Percentiles rank a stretch among this genome's conserved stretches.
These are phyloP conservation scores for Dionaea muscipula DNA, from an alignment of 179 eudicot genomes.

Conservation along the genomic window DNA sequence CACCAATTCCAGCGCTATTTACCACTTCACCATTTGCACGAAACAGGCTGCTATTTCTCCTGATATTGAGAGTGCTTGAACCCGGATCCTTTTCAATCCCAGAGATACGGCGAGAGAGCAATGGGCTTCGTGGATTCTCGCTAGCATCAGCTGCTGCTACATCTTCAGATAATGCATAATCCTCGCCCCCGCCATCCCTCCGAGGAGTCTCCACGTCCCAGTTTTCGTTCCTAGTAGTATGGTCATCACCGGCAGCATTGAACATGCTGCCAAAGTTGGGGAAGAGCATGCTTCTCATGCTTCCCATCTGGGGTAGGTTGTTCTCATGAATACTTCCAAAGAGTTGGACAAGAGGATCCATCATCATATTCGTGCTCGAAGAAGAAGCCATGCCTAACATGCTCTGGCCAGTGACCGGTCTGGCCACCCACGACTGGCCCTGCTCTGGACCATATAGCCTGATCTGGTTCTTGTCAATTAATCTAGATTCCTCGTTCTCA, in stretches of 20 bases:
- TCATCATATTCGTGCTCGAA: conserved; percentile 15
- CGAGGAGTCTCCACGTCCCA: conserved; percentile 26
- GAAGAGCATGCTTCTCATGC: conserved; percentile 33
- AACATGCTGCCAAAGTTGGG: conserved; percentile 46
- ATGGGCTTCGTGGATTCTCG: conserved; percentile 23
- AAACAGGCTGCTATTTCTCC: conserved; percentile 17
- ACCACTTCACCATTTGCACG: conserved; percentile 19
- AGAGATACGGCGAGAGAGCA: conserved; percentile 24
- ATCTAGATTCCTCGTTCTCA: conserved; percentile 25
- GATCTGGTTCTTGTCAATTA: conserved; percentile 30
- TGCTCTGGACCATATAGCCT: conserved; percentile 30
- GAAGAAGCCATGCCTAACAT: conserved; percentile 29
- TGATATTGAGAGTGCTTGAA: conserved; percentile 23
- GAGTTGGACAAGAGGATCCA: conserved; percentile 38
- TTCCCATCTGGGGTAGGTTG: conserved; percentile 27
- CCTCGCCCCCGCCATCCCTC: conserved; percentile 12
- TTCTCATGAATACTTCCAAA: conserved; percentile 42
- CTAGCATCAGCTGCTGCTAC: conserved; percentile 17
- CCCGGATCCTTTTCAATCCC: conserved; percentile 15
- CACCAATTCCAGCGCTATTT: conserved; percentile 35
- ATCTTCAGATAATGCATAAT: conserved; percentile 19
- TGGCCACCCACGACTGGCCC: conserved; percentile 42
- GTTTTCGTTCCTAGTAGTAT: conserved; percentile 12
- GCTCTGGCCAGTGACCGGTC: conserved; percentile 35
- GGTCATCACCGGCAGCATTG: conserved; percentile 16